A percentile compares a stretch with the other conserved stretches of the same genome.
Conservation (phyloP, 2,329 filamentous ascomycete genomes). For the Tolypocladium guangdongense region DNA sequence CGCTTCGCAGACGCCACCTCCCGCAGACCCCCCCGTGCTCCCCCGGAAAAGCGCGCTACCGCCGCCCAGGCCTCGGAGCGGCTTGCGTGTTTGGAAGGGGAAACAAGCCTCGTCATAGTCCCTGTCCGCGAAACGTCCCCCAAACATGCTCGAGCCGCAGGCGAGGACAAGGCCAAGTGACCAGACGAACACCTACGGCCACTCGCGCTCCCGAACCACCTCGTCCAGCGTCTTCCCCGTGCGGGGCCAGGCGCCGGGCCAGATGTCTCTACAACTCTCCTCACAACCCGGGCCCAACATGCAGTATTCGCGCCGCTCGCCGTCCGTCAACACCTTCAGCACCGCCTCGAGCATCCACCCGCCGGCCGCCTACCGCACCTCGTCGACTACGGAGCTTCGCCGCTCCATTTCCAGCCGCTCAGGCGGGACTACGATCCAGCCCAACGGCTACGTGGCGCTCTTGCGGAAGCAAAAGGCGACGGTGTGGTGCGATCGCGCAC, state of each 20-base stretch:
- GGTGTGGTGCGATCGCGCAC: constrained; percentile 93
- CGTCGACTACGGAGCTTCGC: constrained; percentile 48
- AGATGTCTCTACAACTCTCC: constrained; percentile 1
- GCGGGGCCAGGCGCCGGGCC: constrained; percentile 12
- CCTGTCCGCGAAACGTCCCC: background rate
- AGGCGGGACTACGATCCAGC: constrained; percentile 38
- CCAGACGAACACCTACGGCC: constrained; percentile 31
- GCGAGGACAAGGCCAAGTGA: constrained; percentile 20
- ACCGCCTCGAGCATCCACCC: constrained; percentile 59
- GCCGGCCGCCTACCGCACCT: constrained; percentile 45
- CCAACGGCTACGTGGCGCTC: constrained; percentile 85
- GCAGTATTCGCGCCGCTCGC: constrained; percentile 37
- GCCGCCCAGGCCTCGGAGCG: background rate
- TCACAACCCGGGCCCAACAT: constrained; percentile 2
- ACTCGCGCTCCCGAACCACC: constrained; percentile 44
- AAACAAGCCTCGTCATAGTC: background rate
- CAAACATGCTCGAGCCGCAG: constrained; percentile 21
- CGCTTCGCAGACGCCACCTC: no score
- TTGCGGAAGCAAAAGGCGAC: constrained; percentile 95
- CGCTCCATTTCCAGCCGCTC: constrained; percentile 77
- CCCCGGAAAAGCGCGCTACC: background rate
- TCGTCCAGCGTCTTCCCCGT: constrained; percentile 42
- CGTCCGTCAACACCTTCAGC: constrained; percentile 58
- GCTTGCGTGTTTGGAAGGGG: background rate
- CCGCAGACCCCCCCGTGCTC: background rate